A percentile compares a stretch with the other conserved stretches of the same genome.
Conservation (phyloP, 257 asterid species). For the Striga asiatica region DNA sequence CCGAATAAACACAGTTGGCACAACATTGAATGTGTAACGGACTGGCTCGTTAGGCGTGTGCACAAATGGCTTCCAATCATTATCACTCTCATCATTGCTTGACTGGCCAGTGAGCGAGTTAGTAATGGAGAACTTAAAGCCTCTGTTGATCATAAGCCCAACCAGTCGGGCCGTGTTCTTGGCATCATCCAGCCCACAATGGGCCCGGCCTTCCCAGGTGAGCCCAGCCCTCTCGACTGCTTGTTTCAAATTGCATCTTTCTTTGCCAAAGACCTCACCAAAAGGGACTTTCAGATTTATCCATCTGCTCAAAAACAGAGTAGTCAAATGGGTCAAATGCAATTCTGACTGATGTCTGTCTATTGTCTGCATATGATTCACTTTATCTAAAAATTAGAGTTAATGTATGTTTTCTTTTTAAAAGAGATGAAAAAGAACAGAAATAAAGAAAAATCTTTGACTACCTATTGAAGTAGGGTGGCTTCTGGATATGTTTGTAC, state of each 20-base stretch:
- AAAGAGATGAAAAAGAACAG: too few species aligned
- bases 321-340: too few species aligned
- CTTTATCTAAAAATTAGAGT: too few species aligned
- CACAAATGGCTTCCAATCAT: too few species aligned
- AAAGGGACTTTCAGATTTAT: conserved; percentile 84
- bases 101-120: conserved; percentile 43
- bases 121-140: conserved; percentile 64
- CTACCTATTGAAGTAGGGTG: conserved; percentile 84
- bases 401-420: too few species aligned
- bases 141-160: conserved; percentile 48
- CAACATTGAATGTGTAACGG: too few species aligned
- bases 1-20: too few species aligned
- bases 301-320: conserved; percentile 51
- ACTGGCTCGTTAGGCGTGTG: too few species aligned
- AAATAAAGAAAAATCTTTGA: too few species aligned
- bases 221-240: conserved; percentile 85
- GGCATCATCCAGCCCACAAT: conserved; percentile 91
- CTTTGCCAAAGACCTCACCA: conserved; percentile 60
- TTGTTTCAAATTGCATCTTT: conserved; percentile 66
- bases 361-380: too few species aligned
- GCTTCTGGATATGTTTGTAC: conserved; percentile 65
- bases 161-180: conserved; percentile 80
- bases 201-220: conserved; percentile 87
- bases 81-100: too few species aligned
- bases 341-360: too few species aligned